Conservation (phyloP, 306 rosid genomes). For the Pterocarpus macrocarpus region DNA sequence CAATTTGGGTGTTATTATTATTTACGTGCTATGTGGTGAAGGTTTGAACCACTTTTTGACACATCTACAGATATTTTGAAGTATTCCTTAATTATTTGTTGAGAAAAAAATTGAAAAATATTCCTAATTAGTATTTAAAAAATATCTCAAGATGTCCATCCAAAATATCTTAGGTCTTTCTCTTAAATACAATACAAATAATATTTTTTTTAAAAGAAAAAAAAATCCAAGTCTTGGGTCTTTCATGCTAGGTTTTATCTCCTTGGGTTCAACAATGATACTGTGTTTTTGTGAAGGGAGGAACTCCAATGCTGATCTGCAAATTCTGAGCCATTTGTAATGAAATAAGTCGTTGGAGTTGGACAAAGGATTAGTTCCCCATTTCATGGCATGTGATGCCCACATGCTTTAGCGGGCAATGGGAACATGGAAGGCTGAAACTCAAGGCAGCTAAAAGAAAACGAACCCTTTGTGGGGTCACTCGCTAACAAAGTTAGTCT, state of each 20-base stretch:
- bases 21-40: background rate
- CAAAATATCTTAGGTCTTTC: too few species aligned
- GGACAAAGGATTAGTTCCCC: slow-evolving; percentile 39
- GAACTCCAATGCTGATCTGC: slow-evolving; percentile 41
- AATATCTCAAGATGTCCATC: too few species aligned
- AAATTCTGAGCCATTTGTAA: slow-evolving; percentile 42
- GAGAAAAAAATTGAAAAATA: too few species aligned
- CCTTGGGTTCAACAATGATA: slow-evolving; percentile 45
- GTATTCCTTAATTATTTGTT: too few species aligned
- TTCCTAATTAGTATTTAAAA: too few species aligned
- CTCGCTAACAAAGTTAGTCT: too few species aligned
- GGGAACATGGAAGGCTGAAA: slow-evolving; percentile 57
- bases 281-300: slow-evolving; percentile 36
- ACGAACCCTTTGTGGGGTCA: slow-evolving; percentile 44
- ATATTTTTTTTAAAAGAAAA: too few species aligned
- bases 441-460: slow-evolving; percentile 47
- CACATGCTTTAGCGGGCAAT: slow-evolving; percentile 64
- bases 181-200: too few species aligned
- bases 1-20: background rate
- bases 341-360: background rate
- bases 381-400: slow-evolving; percentile 57
- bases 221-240: too few species aligned
- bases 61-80: too few species aligned
- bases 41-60: too few species aligned
- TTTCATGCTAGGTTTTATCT: slow-evolving; percentile 1